phyloP scores from a whole-genome alignment of 2,329 filamentous ascomycete species.

The Aspergillus fijiensis region DNA sequence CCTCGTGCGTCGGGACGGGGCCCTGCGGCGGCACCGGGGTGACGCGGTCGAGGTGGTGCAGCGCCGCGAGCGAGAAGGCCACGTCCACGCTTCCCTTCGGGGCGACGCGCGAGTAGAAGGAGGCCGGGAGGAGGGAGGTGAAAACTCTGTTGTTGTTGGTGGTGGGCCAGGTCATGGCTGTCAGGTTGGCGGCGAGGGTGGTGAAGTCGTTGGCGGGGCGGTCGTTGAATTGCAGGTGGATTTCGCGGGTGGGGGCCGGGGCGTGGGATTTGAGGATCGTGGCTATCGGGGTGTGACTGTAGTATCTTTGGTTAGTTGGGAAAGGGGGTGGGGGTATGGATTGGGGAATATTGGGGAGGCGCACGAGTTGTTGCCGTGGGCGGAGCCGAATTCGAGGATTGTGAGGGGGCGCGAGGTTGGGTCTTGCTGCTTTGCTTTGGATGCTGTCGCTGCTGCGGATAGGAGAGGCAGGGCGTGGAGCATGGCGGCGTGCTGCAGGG shows the following conservation, averaged over 20 bases:
- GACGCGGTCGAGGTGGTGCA: conserved; percentile 1
- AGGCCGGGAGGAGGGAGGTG: not conserved
- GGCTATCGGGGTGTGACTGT: not conserved
- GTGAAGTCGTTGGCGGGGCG: not conserved
- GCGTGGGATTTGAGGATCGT: not conserved
- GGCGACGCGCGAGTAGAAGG: not conserved
- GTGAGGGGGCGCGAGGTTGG: not conserved
- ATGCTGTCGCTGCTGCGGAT: not conserved
- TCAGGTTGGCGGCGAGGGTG: not conserved
- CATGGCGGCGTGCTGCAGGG: conserved; percentile 1
- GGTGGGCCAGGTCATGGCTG: not conserved
- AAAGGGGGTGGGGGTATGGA: not conserved
- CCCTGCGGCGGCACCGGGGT: not conserved
- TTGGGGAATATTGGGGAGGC: not conserved
- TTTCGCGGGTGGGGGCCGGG: not conserved
- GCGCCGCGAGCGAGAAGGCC: not conserved
- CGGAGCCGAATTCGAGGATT: not conserved
- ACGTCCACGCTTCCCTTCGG: not conserved
- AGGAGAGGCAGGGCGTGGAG: not conserved
- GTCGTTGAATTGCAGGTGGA: not conserved
- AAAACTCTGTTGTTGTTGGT: not conserved
- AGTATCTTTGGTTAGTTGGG: not conserved
- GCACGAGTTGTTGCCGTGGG: not conserved
- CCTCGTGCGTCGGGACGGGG: not conserved
- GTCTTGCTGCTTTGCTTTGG: too few relatives aligned